Conservation (phyloP, 495 filamentous ascomycete species). For the Terfezia boudieri region DNA sequence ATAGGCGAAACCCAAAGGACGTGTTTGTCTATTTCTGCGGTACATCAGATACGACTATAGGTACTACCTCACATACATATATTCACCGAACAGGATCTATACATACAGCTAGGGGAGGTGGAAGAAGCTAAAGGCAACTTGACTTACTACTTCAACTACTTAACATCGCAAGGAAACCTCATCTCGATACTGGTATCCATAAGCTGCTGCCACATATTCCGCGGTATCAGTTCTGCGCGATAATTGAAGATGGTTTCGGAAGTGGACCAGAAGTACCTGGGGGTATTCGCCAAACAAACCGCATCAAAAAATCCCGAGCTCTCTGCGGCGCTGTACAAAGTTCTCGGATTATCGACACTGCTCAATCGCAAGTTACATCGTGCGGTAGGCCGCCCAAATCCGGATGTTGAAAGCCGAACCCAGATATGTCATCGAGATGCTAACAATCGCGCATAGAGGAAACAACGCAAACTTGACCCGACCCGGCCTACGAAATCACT, state of each 20-base stretch:
- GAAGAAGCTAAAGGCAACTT: too few species aligned
- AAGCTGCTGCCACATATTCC: too few species aligned
- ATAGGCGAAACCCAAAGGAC: too few species aligned
- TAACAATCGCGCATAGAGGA: slow-evolving; percentile 22
- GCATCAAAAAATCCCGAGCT: slow-evolving; percentile 50
- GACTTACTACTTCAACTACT: too few species aligned
- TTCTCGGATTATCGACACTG: slow-evolving; percentile 76
- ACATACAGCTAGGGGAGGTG: too few species aligned
- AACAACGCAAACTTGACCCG: slow-evolving; percentile 61
- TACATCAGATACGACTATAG: too few species aligned
- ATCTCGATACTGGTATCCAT: too few species aligned
- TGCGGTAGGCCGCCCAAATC: slow-evolving; percentile 21
- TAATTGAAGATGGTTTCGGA: slow-evolving; percentile 70
- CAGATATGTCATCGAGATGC: neutral
- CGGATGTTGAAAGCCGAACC: neutral
- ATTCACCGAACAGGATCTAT: too few species aligned
- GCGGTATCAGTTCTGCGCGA: too few species aligned
- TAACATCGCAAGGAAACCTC: too few species aligned
- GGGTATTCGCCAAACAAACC: slow-evolving; percentile 56
- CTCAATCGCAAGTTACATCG: slow-evolving; percentile 64
- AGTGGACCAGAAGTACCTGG: slow-evolving; percentile 91
- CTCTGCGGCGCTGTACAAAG: slow-evolving; percentile 61
- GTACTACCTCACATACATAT: too few species aligned
- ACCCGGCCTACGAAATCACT: slow-evolving; percentile 59
- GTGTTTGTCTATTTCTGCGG: too few species aligned